Percentiles rank a stretch among this genome's conserved stretches.
phyloP scores from a whole-genome alignment of 2,329 filamentous ascomycete genomes.

The Ophiostoma australiae region DNA sequence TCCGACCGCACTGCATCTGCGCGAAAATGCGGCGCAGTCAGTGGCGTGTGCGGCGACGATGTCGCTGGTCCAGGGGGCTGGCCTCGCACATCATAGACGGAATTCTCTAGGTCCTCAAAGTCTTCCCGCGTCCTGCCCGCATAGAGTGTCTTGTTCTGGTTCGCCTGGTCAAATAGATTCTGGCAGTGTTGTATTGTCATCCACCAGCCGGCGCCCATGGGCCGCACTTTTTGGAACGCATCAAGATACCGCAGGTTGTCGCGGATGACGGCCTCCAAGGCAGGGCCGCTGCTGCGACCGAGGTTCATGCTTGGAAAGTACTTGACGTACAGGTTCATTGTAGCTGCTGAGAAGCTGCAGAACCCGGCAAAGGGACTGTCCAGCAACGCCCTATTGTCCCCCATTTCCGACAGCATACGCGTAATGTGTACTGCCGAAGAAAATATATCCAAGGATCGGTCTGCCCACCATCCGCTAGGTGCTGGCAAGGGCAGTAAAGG shows the following conservation, averaged over 20 bases:
- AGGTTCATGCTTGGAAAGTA: constrained; percentile 42
- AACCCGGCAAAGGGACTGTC: not conserved
- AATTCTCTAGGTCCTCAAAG: not conserved
- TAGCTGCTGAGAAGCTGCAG: constrained; percentile 41
- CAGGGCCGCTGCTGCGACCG: constrained; percentile 29
- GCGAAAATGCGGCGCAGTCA: not conserved
- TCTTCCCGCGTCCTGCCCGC: not conserved
- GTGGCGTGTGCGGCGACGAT: not conserved
- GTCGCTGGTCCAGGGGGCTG: not conserved
- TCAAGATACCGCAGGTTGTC: not conserved
- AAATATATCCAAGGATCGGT: not conserved
- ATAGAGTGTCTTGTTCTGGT: constrained; percentile 1
- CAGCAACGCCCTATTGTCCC: not conserved
- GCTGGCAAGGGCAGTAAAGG: not conserved
- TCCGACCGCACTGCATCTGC: not conserved
- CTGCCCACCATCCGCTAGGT: not conserved
- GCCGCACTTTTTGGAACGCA: not conserved
- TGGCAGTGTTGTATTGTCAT: not conserved
- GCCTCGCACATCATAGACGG: not conserved
- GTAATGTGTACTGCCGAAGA: not conserved
- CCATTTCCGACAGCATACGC: not conserved
- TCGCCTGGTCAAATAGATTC: not conserved
- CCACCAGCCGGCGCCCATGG: not conserved
- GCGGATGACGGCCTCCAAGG: not conserved
- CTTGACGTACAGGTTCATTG: constrained; percentile 40